Conservation (phyloP, 768 basidiomycete species). For the Boletellus emodensis region DNA sequence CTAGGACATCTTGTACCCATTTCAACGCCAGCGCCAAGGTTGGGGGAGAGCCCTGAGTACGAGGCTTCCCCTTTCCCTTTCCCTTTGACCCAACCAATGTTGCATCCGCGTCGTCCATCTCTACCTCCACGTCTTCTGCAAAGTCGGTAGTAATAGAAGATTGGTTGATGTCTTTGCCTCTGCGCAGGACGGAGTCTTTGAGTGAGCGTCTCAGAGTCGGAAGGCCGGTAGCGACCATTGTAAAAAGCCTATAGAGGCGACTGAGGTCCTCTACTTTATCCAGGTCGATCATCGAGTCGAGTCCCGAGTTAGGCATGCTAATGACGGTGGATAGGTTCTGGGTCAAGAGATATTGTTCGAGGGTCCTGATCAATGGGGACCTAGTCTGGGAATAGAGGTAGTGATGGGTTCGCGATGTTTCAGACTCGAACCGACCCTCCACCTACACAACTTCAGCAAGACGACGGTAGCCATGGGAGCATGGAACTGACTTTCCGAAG, state of each 20-base stretch:
- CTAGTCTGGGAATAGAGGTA: conserved; percentile 80
- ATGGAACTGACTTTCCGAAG: conserved; percentile 59
- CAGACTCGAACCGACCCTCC: conserved; percentile 75
- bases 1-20: conserved; percentile 92
- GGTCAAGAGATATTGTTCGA: conserved; percentile 73
- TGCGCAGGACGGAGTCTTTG: conserved; percentile 63
- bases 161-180: conserved; percentile 81
- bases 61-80: conserved; percentile 57
- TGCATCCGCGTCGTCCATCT: conserved; percentile 34
- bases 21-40: conserved; percentile 63
- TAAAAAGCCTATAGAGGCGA: conserved; percentile 75
- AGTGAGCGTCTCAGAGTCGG: conserved; percentile 60
- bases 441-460: conserved; percentile 45
- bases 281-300: conserved; percentile 82
- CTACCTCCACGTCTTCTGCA: conserved; percentile 33
- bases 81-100: conserved; percentile 36
- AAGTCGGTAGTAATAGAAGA: conserved; percentile 42
- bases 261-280: conserved; percentile 73
- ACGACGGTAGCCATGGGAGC: background rate
- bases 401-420: conserved; percentile 79
- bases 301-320: conserved; percentile 75
- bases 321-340: conserved; percentile 75
- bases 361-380: conserved; percentile 62
- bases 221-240: conserved; percentile 62
- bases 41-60: conserved; percentile 36